Conservation (phyloP, 768 basidiomycete species). For the Pleurotus citrinopileatus region DNA sequence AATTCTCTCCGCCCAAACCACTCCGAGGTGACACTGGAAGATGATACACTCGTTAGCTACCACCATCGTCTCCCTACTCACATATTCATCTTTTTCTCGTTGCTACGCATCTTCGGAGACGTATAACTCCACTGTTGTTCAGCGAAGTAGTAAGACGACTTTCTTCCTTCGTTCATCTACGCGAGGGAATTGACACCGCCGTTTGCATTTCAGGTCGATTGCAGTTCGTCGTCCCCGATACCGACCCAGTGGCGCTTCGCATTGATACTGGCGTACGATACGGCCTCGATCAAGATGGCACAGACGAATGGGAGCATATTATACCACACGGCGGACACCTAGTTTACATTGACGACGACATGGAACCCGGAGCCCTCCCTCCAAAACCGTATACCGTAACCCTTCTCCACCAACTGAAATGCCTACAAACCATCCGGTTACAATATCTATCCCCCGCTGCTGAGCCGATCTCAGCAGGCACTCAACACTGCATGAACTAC, state of each 20-base stretch:
- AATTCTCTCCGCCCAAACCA: too few relatives aligned
- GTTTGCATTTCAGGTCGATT: too few relatives aligned
- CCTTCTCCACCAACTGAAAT: conserved; percentile 38
- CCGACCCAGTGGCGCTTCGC: conserved; percentile 17
- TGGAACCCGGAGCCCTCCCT: not conserved
- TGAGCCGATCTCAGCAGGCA: not conserved
- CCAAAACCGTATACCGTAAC: conserved; percentile 28
- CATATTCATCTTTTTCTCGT: too few relatives aligned
- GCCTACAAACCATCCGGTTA: conserved; percentile 31
- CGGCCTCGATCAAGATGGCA: conserved; percentile 10
- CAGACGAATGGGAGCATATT: conserved; percentile 24
- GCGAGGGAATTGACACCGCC: too few relatives aligned
- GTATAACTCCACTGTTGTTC: too few relatives aligned
- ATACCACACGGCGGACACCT: conserved; percentile 29
- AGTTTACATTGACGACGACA: conserved; percentile 20
- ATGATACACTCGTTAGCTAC: too few relatives aligned
- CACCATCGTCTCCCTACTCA: too few relatives aligned
- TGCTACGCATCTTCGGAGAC: too few relatives aligned
- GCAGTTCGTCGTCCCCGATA: not conserved
- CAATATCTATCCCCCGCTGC: conserved; percentile 14
- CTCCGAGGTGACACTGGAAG: too few relatives aligned
- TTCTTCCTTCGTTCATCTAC: too few relatives aligned
- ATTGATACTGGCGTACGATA: conserved; percentile 21
- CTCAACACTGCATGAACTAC: conserved; percentile 31
- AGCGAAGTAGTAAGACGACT: too few relatives aligned